Evolutionary conservation across 2,329 filamentous ascomycete genomes (phyloP), one percentile per base, ranked within the genome.

Genomic region (Cladophialophora exuberans): DNA sequence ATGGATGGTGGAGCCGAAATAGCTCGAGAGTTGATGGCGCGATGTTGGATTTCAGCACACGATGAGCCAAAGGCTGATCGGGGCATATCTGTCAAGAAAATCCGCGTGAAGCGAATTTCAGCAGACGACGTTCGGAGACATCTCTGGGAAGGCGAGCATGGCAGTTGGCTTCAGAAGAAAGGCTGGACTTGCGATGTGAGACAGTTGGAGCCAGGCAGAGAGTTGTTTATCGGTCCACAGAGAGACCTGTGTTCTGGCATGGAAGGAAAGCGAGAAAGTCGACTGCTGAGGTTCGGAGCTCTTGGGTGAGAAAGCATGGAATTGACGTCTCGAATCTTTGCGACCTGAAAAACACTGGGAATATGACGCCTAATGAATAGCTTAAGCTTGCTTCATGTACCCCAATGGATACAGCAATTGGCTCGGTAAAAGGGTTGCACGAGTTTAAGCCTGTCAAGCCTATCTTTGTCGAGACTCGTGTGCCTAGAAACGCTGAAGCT

Each of bases 1-100:
- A 73, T 72, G 9, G 74, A 75, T 2, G 77, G 78, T 10, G 80
- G 79, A 0, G 59, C 76, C 5, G 70, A 78, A 30, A 74, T 82
- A 26, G 77, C 76, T 6, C 70, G 69, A n/a, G 73, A 71, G 25
- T 61, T 82, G 6, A 74, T 76, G 53, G 75, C 77, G n/a, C 69
- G 69, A 62, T 71, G 73, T n/a, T 83, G 80, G 80, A 74, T 83
- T 28, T 72, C 74, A 28, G 79, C 79, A 4, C 80, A 83, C 52
- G 80, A 83, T 59, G 79, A 78, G 48, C 72, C 73, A 22, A 82
- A 82, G 60, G 73, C 77, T 51, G 76, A 76, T 56, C 66, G 67
- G 2, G 79, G 80, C 1, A 62, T 75, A 56, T 73, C 73, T 17
- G 76, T 78, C 1, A 73, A 67, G 56, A 71, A 71, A 61, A 69